phyloP scores from a whole-genome alignment of 139 green algal genomes.

The Chloropicon primus region DNA sequence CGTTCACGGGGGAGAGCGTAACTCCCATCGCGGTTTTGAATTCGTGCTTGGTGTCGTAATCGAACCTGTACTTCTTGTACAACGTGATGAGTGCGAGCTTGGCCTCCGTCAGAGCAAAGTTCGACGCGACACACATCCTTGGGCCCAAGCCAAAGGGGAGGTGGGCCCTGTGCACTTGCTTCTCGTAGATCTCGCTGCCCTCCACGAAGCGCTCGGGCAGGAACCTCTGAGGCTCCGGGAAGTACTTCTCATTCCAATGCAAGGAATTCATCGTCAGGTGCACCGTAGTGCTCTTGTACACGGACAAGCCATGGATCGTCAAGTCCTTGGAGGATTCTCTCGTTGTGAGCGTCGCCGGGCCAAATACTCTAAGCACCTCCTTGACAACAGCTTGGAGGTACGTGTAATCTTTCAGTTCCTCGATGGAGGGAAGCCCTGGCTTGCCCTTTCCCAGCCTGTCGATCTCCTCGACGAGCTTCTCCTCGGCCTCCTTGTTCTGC shows the following conservation, averaged over 20 bases:
- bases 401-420: constrained; percentile 12
- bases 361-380: constrained; percentile 37
- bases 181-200: constrained; percentile 4
- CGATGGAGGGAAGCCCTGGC: not conserved
- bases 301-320: constrained; percentile 17
- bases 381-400: constrained; percentile 34
- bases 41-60: constrained; percentile 9
- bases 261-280: constrained; percentile 25
- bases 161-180: constrained; percentile 19
- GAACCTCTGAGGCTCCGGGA: constrained; percentile 23
- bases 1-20: no score
- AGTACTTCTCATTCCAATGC: constrained; percentile 29
- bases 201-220: constrained; percentile 39
- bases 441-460: constrained; percentile 15
- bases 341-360: constrained; percentile 19
- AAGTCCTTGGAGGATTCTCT: constrained; percentile 11
- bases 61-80: constrained; percentile 23
- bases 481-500: constrained; percentile 14
- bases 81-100: constrained; percentile 29
- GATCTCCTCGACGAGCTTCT: constrained; percentile 20
- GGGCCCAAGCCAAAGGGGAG: constrained; percentile 38
- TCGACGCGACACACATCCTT: constrained; percentile 35
- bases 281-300: constrained; percentile 17
- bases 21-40: no score
- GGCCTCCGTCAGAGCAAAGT: constrained; percentile 37